These are phyloP conservation scores for Nemophila menziesii DNA, from an alignment of 257 asterid genomes.

Conservation along the genomic window DNA sequence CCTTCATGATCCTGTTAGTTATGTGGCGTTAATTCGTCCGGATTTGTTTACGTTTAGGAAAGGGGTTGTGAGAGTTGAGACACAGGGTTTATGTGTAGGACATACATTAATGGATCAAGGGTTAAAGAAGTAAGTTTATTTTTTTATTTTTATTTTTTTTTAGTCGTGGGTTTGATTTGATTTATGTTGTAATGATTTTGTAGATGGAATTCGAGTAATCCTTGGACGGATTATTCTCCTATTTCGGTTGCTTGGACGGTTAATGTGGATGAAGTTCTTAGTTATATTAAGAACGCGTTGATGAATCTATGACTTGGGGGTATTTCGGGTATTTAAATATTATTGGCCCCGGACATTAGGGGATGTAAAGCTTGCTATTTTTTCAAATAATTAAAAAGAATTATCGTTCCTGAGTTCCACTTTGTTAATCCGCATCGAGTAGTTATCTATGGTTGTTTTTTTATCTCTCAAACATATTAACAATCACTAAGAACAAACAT, in stretches of 20 bases:
- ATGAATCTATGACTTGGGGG: slow-evolving; percentile 23
- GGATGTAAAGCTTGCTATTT: too few relatives aligned
- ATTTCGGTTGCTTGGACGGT: slow-evolving; percentile 91
- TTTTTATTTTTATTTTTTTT: too few relatives aligned
- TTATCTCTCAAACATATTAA: too few relatives aligned
- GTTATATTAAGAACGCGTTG: slow-evolving; percentile 36
- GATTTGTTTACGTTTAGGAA: slow-evolving; percentile 85
- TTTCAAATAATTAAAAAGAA: too few relatives aligned
- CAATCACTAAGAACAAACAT: too few relatives aligned
- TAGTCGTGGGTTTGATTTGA: background rate
- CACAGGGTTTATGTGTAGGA: slow-evolving; percentile 87
- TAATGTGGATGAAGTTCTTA: slow-evolving; percentile 54
- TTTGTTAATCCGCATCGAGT: too few relatives aligned
- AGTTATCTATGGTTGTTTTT: too few relatives aligned
- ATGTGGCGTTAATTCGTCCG: slow-evolving; percentile 76
- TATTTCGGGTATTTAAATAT: too few relatives aligned
- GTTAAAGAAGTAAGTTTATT: slow-evolving; percentile 40
- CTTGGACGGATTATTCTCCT: slow-evolving; percentile 72
- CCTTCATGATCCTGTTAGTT: slow-evolving; percentile 89
- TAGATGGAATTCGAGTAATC: slow-evolving; percentile 86
- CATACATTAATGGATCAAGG: slow-evolving; percentile 91
- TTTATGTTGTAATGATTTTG: slow-evolving; percentile 12
- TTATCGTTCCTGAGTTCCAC: too few relatives aligned
- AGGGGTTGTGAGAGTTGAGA: slow-evolving; percentile 94
- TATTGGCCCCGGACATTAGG: too few relatives aligned